These are phyloP conservation scores for Poa pratensis DNA, from an alignment of 176 grass and related monocot species.

Conservation along the genomic window DNA sequence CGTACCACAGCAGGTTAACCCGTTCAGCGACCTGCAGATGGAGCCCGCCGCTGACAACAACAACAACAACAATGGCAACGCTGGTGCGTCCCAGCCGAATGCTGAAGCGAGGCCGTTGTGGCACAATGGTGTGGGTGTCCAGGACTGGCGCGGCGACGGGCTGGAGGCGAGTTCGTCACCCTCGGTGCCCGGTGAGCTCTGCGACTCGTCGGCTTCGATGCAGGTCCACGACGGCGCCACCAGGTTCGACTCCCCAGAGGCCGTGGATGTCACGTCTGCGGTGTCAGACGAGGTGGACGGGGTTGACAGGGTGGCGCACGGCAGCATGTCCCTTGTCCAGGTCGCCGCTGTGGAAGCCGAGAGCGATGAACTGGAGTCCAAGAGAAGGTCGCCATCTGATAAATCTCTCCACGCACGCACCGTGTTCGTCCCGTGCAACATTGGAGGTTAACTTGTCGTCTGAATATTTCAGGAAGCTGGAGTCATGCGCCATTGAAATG, in stretches of 20 bases:
- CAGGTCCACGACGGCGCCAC: constrained; percentile 32
- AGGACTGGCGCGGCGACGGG: constrained; percentile 37
- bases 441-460: background rate
- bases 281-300: constrained; percentile 57
- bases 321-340: constrained; percentile 40
- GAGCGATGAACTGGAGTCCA: constrained; percentile 56
- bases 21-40: constrained; percentile 32
- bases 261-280: constrained; percentile 51
- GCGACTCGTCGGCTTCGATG: constrained; percentile 54
- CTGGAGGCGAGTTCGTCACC: constrained; percentile 45
- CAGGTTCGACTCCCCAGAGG: constrained; percentile 44
- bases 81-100: constrained; percentile 7
- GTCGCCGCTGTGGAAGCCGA: constrained; percentile 33
- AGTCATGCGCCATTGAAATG: constrained; percentile 61
- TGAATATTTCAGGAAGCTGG: constrained; percentile 64
- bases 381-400: constrained; percentile 55
- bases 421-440: background rate
- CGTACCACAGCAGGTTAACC: background rate
- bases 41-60: constrained; percentile 14
- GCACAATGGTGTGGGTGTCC: constrained; percentile 18
- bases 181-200: constrained; percentile 49
- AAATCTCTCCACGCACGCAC: background rate
- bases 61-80: background rate
- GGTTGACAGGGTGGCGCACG: constrained; percentile 49
- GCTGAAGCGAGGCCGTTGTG: constrained; percentile 3